A percentile compares a stretch with the other conserved stretches of the same genome.
These are phyloP conservation scores for Hysterium pulicare DNA, from an alignment of 2,329 filamentous ascomycete genomes.

Conservation along the genomic window DNA sequence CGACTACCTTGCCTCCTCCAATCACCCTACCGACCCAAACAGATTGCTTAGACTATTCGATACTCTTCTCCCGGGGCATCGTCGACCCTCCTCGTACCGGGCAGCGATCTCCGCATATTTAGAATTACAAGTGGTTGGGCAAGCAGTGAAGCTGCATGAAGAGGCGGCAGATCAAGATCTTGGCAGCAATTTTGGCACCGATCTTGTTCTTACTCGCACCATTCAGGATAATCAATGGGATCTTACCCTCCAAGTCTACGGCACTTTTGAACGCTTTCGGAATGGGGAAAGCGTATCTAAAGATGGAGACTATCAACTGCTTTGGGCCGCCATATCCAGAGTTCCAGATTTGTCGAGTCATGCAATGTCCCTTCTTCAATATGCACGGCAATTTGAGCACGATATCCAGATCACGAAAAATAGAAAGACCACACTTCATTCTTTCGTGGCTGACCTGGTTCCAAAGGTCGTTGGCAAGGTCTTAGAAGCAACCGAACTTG, in stretches of 20 bases:
- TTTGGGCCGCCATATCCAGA: slow-evolving; percentile 23
- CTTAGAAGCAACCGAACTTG: slow-evolving; percentile 12
- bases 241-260: slow-evolving; percentile 27
- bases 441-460: slow-evolving; percentile 26
- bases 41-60: slow-evolving; percentile 48
- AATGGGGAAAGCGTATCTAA: slow-evolving; percentile 4
- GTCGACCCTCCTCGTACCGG: slow-evolving; percentile 44
- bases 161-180: slow-evolving; percentile 26
- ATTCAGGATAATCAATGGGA: slow-evolving; percentile 36
- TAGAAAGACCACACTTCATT: slow-evolving; percentile 10
- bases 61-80: slow-evolving; percentile 32
- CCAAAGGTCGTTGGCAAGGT: slow-evolving; percentile 26
- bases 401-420: slow-evolving; percentile 16
- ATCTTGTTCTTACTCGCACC: slow-evolving; percentile 26
- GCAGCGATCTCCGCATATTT: slow-evolving; percentile 45
- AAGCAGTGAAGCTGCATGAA: slow-evolving; percentile 40
- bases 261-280: slow-evolving; percentile 10
- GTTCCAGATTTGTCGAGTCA: slow-evolving; percentile 24
- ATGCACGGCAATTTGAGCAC: slow-evolving; percentile 22
- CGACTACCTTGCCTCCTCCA: slow-evolving; percentile 23
- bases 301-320: not conserved
- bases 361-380: slow-evolving; percentile 22
- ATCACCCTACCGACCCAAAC: slow-evolving; percentile 35
- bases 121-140: slow-evolving; percentile 35
- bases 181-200: slow-evolving; percentile 22